Percentiles rank a stretch among this genome's conserved stretches.
phyloP scores from a whole-genome alignment of 2,329 filamentous ascomycete species.

The Ceratocystis albifundus region DNA sequence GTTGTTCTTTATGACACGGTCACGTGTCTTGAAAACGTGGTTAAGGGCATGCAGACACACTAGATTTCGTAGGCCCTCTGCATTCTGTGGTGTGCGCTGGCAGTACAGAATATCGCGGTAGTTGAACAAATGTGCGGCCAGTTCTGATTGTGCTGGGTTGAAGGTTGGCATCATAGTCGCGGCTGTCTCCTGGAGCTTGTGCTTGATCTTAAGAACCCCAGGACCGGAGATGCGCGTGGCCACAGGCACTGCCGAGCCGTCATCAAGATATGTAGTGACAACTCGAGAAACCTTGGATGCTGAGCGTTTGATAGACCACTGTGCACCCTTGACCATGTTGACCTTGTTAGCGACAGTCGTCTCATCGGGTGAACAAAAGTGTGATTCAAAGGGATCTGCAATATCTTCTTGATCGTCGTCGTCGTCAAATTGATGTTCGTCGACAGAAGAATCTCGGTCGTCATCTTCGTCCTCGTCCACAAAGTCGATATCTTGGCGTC shows the following conservation, averaged over 20 bases:
- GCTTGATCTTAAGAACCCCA: conserved; percentile 53
- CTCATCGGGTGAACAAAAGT: conserved; percentile 62
- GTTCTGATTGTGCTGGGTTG: conserved; percentile 47
- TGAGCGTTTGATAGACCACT: conserved; percentile 42
- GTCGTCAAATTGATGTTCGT: conserved; percentile 28
- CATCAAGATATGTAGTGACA: conserved; percentile 38
- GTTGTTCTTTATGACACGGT: conserved; percentile 87
- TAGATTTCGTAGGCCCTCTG: conserved; percentile 56
- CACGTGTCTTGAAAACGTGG: conserved; percentile 87
- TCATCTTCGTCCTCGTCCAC: conserved; percentile 31
- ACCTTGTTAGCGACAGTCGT: conserved; percentile 45
- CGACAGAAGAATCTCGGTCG: conserved; percentile 34
- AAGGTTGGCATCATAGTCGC: conserved; percentile 46
- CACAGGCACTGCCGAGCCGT: conserved; percentile 23
- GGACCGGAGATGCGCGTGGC: conserved; percentile 31
- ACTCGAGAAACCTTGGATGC: conserved; percentile 39
- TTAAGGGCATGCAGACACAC: conserved; percentile 77
- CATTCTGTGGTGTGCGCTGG: conserved; percentile 57
- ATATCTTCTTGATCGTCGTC: conserved; percentile 44
- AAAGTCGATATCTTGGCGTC: conserved; percentile 32
- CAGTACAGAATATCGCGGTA: conserved; percentile 75
- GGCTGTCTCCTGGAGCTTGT: conserved; percentile 49
- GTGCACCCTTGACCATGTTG: conserved; percentile 37
- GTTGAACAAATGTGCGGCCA: conserved; percentile 64
- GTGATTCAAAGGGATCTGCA: conserved; percentile 65